Percentiles rank a stretch among this genome's conserved stretches.
Conservation (phyloP, 768 basidiomycete species). For the Leccinum rimulosum region DNA sequence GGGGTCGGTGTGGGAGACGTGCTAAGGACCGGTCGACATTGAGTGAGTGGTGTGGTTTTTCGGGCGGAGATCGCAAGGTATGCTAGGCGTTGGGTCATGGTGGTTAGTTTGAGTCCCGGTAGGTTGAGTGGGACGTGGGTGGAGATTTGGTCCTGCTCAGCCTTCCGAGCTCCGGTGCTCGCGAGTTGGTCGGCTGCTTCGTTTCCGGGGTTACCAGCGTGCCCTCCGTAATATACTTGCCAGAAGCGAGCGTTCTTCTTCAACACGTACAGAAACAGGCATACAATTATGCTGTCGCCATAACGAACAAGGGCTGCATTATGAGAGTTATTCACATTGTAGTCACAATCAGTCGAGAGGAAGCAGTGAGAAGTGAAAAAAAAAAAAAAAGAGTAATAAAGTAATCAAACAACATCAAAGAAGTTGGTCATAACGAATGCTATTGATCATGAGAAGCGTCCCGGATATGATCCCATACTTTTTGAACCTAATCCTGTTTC, state of each 20-base stretch:
- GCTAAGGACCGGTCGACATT: no score
- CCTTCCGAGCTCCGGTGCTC: no score
- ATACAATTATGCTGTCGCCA: slow-evolving; percentile 18
- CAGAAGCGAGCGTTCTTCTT: not conserved
- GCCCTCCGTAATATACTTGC: not conserved
- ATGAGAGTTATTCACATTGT: slow-evolving; percentile 20
- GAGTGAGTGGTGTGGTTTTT: no score
- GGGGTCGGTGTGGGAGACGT: no score
- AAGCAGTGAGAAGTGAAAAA: slow-evolving; percentile 10
- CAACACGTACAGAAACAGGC: not conserved
- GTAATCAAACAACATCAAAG: slow-evolving; percentile 23
- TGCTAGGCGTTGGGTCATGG: no score
- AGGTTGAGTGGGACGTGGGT: no score
- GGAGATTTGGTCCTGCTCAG: no score
- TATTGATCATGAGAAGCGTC: slow-evolving; percentile 13
- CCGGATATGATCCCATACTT: slow-evolving; percentile 11
- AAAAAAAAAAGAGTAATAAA: slow-evolving; percentile 21
- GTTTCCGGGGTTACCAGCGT: no score
- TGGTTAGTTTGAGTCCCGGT: no score
- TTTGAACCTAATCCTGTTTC: slow-evolving; percentile 38
- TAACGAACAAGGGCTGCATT: slow-evolving; percentile 19
- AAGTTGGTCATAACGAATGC: slow-evolving; percentile 16
- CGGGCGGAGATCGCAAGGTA: no score
- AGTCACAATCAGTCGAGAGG: slow-evolving; percentile 13
- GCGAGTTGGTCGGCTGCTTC: no score